phyloP scores from a whole-genome alignment of 768 basidiomycete species.

The Baorangia bicolor region DNA sequence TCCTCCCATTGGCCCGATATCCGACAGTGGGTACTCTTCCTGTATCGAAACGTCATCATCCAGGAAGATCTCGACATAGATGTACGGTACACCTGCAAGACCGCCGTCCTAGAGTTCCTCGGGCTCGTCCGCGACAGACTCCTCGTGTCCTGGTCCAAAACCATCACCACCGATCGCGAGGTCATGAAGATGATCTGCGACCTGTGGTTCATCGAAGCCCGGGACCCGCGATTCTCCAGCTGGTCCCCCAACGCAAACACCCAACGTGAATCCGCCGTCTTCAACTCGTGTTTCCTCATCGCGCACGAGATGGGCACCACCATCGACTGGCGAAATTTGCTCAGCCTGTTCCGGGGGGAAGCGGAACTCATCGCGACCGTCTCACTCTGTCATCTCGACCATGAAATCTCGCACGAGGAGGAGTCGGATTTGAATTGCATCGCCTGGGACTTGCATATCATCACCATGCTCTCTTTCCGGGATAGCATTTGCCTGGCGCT shows the following conservation, averaged over 20 bases:
- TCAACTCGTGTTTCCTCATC: slow-evolving; percentile 30
- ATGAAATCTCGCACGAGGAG: slow-evolving; percentile 19
- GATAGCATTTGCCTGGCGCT: slow-evolving; percentile 18
- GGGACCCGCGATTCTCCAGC: slow-evolving; percentile 24
- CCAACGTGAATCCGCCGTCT: slow-evolving; percentile 31
- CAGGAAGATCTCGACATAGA: slow-evolving; percentile 1
- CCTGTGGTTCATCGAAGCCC: slow-evolving; percentile 29
- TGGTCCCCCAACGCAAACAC: slow-evolving; percentile 5
- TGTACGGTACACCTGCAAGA: slow-evolving; percentile 23
- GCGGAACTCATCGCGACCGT: slow-evolving; percentile 17
- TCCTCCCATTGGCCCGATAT: slow-evolving; percentile 23
- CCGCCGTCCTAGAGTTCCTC: slow-evolving; percentile 26
- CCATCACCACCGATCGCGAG: slow-evolving; percentile 23
- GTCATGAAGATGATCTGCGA: slow-evolving; percentile 29
- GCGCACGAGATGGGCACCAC: slow-evolving; percentile 18
- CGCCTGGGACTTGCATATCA: slow-evolving; percentile 31
- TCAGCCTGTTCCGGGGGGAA: slow-evolving; percentile 22
- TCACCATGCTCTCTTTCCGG: slow-evolving; percentile 21
- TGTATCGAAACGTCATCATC: slow-evolving; percentile 18
- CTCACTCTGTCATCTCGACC: slow-evolving; percentile 26
- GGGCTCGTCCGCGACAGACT: slow-evolving; percentile 25
- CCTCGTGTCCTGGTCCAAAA: slow-evolving; percentile 28
- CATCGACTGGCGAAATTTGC: slow-evolving; percentile 26
- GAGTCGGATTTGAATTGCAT: slow-evolving; percentile 24
- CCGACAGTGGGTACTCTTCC: slow-evolving; percentile 27